Evolutionary conservation across 1,139 yeast genomes (phyloP), one percentile per base, ranked within the genome.

Genomic region (Debaryomyces subglobosus): DNA sequence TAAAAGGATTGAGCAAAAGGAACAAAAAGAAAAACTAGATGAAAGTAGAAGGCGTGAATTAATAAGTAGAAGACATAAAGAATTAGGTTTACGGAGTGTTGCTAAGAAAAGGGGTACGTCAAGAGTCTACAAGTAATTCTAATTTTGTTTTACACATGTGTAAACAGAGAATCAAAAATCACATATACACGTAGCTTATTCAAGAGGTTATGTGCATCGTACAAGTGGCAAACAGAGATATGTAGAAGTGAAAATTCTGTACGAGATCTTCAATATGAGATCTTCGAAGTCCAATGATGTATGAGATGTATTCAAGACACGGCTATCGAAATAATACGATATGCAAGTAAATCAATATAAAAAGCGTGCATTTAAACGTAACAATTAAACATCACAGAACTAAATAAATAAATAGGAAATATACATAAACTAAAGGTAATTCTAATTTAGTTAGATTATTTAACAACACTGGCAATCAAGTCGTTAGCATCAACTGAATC

Each of bases 401-500:
- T 41, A 37, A 37, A 34, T 27, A 27, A 36, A 45, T 40, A 41
- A 23, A 41, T 21, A 40, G 25, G 23, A 23, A 20, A 34, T 23
- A 24, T 15, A 39, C 24, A 27, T 23, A 25, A 35, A 30, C 5
- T 38, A 40, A 30, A 15, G 15, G 27, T 35, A 45, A 30, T n/a
- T 21, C 33, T 35, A 34, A 34, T 34, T 16, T 34, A 21, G 21
- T 16, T 12, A 12, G 24, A 24, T 49, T 55, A 65, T 55, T 67
- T 67, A 47, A 64, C 60, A 49, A 75, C 68, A 49, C 67, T 67
- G 21, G 79, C 67, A 55, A 88, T 76, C 69, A 94, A 78, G 67
- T 94, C 99, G 56, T 86, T 86, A 49, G 96, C 96, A 62, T 91
- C 98, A 39, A 95, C 98, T 45, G 95, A 86, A 64, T 94, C 99